phyloP scores from a whole-genome alignment of 139 green algal species.

The Chlamydomonas schloesseri region DNA sequence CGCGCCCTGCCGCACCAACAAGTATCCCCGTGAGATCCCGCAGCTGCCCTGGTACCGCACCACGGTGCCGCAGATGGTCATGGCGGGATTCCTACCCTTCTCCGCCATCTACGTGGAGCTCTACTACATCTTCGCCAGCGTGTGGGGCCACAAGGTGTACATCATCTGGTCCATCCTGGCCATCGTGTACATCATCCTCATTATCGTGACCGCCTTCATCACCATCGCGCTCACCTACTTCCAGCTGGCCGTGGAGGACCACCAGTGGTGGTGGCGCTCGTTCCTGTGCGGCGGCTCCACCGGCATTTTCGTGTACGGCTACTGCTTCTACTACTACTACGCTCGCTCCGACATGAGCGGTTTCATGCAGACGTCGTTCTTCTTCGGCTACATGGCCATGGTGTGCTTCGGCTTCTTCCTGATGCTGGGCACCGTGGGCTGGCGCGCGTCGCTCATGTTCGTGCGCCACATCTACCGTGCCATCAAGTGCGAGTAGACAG shows the following conservation, averaged over 20 bases:
- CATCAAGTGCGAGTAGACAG: conserved; percentile 56
- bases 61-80: conserved; percentile 90
- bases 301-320: conserved; percentile 94
- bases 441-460: conserved; percentile 79
- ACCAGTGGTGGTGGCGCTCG: conserved; percentile 92
- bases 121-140: conserved; percentile 96
- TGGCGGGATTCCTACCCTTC: conserved; percentile 96
- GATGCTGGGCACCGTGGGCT: conserved; percentile 91
- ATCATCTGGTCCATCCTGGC: conserved; percentile 96
- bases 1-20: conserved; percentile 88
- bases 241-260: conserved; percentile 90
- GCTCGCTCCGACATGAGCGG: conserved; percentile 87
- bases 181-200: conserved; percentile 94
- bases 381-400: conserved; percentile 90
- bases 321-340: conserved; percentile 98
- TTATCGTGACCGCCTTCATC: conserved; percentile 95
- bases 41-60: conserved; percentile 92
- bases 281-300: conserved; percentile 96
- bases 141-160: conserved; percentile 99
- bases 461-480: conserved; percentile 65
- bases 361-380: conserved; percentile 87
- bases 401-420: conserved; percentile 82
- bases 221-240: conserved; percentile 98
- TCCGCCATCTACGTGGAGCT: conserved; percentile 98
- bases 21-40: conserved; percentile 91